phyloP scores from a whole-genome alignment of 495 filamentous ascomycete species.

The Aspergillus nidulans region DNA sequence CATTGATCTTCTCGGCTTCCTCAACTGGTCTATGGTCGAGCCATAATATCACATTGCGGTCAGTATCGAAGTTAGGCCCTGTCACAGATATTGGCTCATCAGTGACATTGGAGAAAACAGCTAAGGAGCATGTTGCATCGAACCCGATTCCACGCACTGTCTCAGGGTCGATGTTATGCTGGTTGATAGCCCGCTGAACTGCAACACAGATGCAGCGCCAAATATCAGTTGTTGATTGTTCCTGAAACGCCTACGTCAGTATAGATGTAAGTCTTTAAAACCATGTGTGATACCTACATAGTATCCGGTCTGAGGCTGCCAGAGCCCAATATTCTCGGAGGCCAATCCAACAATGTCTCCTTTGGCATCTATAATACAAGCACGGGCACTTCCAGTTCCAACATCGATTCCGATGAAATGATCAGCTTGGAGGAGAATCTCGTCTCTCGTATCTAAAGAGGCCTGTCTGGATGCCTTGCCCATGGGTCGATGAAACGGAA shows the following conservation, averaged over 20 bases:
- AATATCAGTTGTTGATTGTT: slow-evolving; percentile 97
- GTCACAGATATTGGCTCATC: slow-evolving; percentile 88
- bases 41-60: slow-evolving; percentile 89
- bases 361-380: slow-evolving; percentile 85
- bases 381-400: slow-evolving; percentile 89
- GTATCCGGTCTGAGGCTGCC: slow-evolving; percentile 87
- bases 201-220: slow-evolving; percentile 86
- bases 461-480: slow-evolving; percentile 47
- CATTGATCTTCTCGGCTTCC: slow-evolving; percentile 88
- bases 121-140: slow-evolving; percentile 93
- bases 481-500: slow-evolving; percentile 31
- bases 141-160: slow-evolving; percentile 87
- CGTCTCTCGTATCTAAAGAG: slow-evolving; percentile 52
- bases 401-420: slow-evolving; percentile 93
- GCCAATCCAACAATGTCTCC: slow-evolving; percentile 92
- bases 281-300: slow-evolving; percentile 54
- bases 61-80: slow-evolving; percentile 76
- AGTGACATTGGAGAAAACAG: slow-evolving; percentile 83
- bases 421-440: slow-evolving; percentile 50
- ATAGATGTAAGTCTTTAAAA: not conserved
- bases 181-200: slow-evolving; percentile 69
- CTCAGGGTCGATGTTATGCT: slow-evolving; percentile 68
- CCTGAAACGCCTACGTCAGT: slow-evolving; percentile 46
- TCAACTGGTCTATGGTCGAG: slow-evolving; percentile 86
- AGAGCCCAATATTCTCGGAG: slow-evolving; percentile 85